Conservation (phyloP, 257 asterid genomes). For the Solanum peruvianum region DNA sequence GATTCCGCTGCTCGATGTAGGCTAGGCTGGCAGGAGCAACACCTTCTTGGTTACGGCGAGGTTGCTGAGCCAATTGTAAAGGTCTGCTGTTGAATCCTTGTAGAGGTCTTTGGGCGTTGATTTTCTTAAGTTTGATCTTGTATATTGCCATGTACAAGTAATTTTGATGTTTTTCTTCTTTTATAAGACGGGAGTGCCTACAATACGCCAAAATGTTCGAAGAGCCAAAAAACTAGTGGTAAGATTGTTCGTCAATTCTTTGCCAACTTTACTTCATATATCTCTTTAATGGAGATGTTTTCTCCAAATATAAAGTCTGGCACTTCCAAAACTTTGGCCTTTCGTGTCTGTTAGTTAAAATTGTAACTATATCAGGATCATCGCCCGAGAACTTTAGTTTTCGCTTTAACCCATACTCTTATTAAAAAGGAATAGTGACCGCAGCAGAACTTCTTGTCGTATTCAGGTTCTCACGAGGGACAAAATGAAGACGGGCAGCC, state of each 20-base stretch:
- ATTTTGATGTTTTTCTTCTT: not conserved
- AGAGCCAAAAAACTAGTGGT: constrained; percentile 70
- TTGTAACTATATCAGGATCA: not conserved
- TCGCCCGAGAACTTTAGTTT: not conserved
- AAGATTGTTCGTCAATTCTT: constrained; percentile 7
- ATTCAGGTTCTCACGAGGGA: constrained; percentile 71
- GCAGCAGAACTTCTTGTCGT: not conserved
- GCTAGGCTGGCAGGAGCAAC: constrained; percentile 92
- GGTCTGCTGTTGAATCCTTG: constrained; percentile 14
- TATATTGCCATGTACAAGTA: not conserved
- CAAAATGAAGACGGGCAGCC: constrained; percentile 60
- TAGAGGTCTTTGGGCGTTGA: not conserved
- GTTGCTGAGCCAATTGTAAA: constrained; percentile 44
- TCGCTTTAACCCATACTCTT: not conserved
- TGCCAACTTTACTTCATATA: not conserved
- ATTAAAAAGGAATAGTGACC: not conserved
- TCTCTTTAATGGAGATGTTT: not conserved
- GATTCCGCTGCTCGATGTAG: constrained; percentile 92
- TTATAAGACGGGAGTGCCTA: constrained; percentile 55
- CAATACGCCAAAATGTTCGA: constrained; percentile 56
- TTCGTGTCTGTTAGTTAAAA: not conserved
- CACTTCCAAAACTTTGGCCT: not conserved
- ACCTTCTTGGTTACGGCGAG: constrained; percentile 36
- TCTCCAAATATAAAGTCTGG: not conserved
- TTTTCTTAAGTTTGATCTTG: not conserved